Evolutionary conservation across 2,329 filamentous ascomycete genomes (phyloP), one percentile per base, ranked within the genome.

Genomic region (Thielaviopsis ethacetica): DNA sequence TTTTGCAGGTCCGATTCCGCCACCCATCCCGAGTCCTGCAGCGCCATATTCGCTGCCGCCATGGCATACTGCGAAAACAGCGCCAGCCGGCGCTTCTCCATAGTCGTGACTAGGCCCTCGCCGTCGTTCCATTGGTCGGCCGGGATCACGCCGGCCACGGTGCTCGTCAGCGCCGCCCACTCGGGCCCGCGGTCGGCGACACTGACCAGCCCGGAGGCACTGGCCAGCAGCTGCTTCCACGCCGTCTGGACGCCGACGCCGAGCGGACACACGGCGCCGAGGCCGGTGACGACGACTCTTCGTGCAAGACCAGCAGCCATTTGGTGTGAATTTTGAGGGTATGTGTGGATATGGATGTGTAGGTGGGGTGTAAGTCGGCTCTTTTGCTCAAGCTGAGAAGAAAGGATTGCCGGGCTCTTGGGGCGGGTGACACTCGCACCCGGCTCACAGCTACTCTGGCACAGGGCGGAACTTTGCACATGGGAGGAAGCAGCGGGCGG

Each of bases 21-120:
- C 54, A 78, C 75, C 88, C 91, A 96, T 1, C 78, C 82, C 0
- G 91, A 85, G 74, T 97, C 89, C 27, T 80, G 71, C 56, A 98
- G 74, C 0, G 93, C 93, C 78, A 97, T 93, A 56, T 88, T 81
- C 0, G 88, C 80, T 2, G 91, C 89, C 13, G 87, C 89, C 67
- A 95, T 78, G 15, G 91, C 91, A 73, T 94, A 97, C 70, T 97
- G 91, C 3, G 90, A 81, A 68, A 97, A 97, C 24, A 75, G 78
- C n/a, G 93, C 90, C 83, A 94, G 94, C 67, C 88, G 86, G 4
- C 90, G 81, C 67, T 80, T 76, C 60, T 83, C 80, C 1, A 74
- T 68, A 24, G 71, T 67, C 53, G 69, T 71, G 7, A 57, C 26
- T 56, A 82, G 66, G 77, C 80, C 84, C 64, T 83, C 76, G 12